Percentiles rank a stretch among this genome's conserved stretches.
Evolutionary conservation across 192 early-diverging fungal species (phyloP).

Genomic region (Coemansia sp.): DNA sequence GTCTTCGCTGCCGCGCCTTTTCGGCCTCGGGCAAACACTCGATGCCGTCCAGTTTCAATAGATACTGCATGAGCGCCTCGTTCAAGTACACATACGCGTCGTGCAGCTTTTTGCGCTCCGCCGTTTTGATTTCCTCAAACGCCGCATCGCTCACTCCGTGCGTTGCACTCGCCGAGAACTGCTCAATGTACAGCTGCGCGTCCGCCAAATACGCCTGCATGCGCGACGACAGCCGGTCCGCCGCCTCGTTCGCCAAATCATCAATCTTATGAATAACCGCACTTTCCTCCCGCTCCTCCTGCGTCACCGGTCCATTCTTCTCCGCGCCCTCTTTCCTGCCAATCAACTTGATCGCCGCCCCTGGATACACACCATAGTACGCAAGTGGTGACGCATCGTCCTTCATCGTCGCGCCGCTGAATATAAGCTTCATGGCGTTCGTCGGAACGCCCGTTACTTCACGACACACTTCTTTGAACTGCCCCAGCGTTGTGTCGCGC

Average conservation of each 20-base stretch:
- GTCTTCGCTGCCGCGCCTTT: constrained; percentile 67
- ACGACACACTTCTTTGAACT: constrained; percentile 74
- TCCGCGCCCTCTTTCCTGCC: constrained; percentile 56
- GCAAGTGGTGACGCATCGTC: constrained; percentile 69
- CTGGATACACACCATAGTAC: constrained; percentile 71
- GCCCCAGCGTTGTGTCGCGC: constrained; percentile 63
- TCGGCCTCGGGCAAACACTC: constrained; percentile 68
- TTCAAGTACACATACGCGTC: constrained; percentile 66
- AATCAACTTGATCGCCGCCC: constrained; percentile 72
- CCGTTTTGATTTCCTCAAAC: constrained; percentile 37
- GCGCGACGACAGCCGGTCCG: constrained; percentile 46
- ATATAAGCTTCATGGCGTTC: constrained; percentile 70
- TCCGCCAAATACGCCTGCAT: constrained; percentile 53
- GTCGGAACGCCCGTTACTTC: constrained; percentile 74
- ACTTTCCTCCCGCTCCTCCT: constrained; percentile 50
- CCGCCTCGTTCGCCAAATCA: constrained; percentile 44
- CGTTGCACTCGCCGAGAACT: constrained; percentile 37
- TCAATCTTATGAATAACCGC: constrained; percentile 52
- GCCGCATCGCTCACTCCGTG: constrained; percentile 39
- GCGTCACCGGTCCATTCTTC: constrained; percentile 29
- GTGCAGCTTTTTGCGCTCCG: constrained; percentile 61
- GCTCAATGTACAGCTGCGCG: constrained; percentile 50
- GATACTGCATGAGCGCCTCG: constrained; percentile 76
- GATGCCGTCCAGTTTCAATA: constrained; percentile 76
- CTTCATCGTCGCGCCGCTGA: constrained; percentile 74